phyloP scores from a whole-genome alignment of 2,329 filamentous ascomycete species.

The Alternaria rosae region DNA sequence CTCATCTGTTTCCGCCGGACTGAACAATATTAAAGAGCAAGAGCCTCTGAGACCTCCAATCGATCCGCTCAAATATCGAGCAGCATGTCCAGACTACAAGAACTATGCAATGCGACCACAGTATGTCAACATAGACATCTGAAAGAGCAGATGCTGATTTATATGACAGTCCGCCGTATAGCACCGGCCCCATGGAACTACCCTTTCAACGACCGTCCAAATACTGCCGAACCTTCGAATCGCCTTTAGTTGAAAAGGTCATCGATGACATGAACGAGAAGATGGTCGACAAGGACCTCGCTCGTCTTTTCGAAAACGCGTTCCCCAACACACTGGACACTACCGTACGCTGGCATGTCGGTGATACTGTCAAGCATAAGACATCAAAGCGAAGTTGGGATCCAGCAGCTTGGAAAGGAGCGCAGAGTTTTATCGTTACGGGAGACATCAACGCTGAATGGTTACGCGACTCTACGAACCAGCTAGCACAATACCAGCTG shows the following conservation, averaged over 20 bases:
- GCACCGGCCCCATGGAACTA: constrained; percentile 77
- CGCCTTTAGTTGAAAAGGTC: constrained; percentile 84
- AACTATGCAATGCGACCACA: constrained; percentile 67
- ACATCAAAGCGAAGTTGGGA: constrained; percentile 46
- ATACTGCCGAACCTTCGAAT: constrained; percentile 88
- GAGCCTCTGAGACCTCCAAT: constrained; percentile 40
- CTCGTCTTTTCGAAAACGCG: constrained; percentile 91
- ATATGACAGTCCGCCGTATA: constrained; percentile 72
- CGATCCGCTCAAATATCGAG: constrained; percentile 46
- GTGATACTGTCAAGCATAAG: constrained; percentile 58
- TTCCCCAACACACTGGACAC: constrained; percentile 93
- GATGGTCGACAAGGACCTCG: constrained; percentile 86
- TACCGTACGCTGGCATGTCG: constrained; percentile 85
- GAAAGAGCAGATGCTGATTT: not conserved
- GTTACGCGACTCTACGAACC: constrained; percentile 92
- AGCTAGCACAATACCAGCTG: constrained; percentile 86
- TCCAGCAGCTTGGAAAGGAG: constrained; percentile 74
- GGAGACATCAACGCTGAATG: constrained; percentile 94
- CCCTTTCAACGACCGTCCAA: constrained; percentile 85
- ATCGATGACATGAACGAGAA: constrained; percentile 81
- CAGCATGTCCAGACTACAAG: constrained; percentile 72
- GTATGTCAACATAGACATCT: constrained; percentile 53
- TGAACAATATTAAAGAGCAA: constrained; percentile 28
- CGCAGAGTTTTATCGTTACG: constrained; percentile 92
- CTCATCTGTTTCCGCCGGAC: constrained; percentile 14